A percentile compares a stretch with the other conserved stretches of the same genome.
Evolutionary conservation across 306 rosid species (phyloP).

Genomic region (Alnus rubra): DNA sequence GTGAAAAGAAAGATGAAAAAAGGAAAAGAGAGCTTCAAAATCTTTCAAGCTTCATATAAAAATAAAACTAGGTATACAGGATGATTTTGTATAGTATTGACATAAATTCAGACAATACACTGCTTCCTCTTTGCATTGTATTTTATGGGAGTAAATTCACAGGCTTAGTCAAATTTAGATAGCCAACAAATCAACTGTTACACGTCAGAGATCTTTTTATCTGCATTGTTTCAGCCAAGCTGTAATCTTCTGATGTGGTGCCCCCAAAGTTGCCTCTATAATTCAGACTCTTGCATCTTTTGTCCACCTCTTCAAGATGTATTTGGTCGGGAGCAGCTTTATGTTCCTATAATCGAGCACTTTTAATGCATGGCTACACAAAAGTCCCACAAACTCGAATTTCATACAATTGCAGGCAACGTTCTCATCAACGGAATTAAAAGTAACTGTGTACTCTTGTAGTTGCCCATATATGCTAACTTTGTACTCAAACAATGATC

Average conservation of each 20-base stretch:
- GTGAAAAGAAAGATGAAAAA: neutral
- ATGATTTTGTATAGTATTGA: constrained; percentile 12
- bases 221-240: neutral
- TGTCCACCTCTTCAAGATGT: constrained; percentile 67
- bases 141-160: neutral
- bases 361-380: constrained; percentile 61
- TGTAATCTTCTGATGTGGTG: constrained; percentile 6
- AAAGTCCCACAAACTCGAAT: constrained; percentile 56
- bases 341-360: constrained; percentile 59
- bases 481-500: constrained; percentile 39
- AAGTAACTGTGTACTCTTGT: constrained; percentile 49
- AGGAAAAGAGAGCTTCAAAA: neutral
- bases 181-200: neutral
- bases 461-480: constrained; percentile 53
- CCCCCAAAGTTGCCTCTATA: constrained; percentile 5
- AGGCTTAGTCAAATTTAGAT: constrained; percentile 1
- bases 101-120: neutral
- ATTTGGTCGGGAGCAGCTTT: constrained; percentile 52
- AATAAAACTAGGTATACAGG: neutral
- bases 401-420: constrained; percentile 63
- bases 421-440: constrained; percentile 42
- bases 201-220: constrained; percentile 2
- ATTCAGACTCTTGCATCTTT: constrained; percentile 59
- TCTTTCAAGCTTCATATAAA: neutral
- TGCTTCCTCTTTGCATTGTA: neutral